These are phyloP conservation scores for Zymoseptoria tritici DNA, from an alignment of 2,329 filamentous ascomycete genomes.

Conservation along the genomic window DNA sequence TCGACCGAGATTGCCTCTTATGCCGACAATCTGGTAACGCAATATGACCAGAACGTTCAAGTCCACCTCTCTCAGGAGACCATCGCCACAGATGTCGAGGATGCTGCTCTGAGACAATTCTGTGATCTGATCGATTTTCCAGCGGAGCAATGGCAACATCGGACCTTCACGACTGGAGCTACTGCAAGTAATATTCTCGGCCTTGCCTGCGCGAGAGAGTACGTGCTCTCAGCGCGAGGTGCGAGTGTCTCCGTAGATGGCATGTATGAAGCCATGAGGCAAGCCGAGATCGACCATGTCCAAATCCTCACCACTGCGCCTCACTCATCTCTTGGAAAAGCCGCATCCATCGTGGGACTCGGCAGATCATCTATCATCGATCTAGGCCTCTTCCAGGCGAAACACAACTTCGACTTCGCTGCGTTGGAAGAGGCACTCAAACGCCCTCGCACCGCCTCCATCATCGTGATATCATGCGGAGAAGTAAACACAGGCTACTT, in stretches of 20 bases:
- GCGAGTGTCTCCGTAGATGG: constrained; percentile 61
- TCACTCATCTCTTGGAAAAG: constrained; percentile 79
- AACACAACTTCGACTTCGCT: constrained; percentile 63
- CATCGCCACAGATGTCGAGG: constrained; percentile 69
- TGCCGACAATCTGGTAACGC: constrained; percentile 76
- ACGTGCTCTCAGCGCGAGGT: constrained; percentile 40
- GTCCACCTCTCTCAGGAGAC: constrained; percentile 74
- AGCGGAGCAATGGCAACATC: constrained; percentile 56
- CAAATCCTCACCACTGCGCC: constrained; percentile 74
- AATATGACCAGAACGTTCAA: constrained; percentile 74
- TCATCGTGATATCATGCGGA: constrained; percentile 73
- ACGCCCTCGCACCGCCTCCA: constrained; percentile 48
- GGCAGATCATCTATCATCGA: constrained; percentile 62
- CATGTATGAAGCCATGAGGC: constrained; percentile 56
- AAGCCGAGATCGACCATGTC: constrained; percentile 58
- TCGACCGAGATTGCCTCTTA: constrained; percentile 69
- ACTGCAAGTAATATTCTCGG: constrained; percentile 60
- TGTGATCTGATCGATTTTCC: constrained; percentile 58
- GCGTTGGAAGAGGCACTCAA: constrained; percentile 55
- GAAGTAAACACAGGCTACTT: constrained; percentile 89
- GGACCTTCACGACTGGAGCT: constrained; percentile 70
- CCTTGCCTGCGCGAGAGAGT: constrained; percentile 64
- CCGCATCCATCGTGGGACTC: constrained; percentile 72
- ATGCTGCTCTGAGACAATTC: constrained; percentile 62
- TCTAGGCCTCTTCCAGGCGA: constrained; percentile 47